A percentile compares a stretch with the other conserved stretches of the same genome.
Conservation (phyloP, 441 rosid species). For the Theobroma grandiflorum region DNA sequence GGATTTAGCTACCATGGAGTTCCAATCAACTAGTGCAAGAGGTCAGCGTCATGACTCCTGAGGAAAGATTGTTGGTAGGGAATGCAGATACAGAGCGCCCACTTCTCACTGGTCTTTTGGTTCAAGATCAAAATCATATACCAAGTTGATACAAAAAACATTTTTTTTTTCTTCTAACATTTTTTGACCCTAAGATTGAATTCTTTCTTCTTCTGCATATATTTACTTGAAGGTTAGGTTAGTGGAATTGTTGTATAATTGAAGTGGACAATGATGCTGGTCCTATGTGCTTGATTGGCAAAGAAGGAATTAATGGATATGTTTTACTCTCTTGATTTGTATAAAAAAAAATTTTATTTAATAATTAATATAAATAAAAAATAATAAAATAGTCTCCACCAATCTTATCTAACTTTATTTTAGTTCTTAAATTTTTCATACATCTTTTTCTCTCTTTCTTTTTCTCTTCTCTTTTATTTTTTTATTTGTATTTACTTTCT, state of each 20-base stretch:
- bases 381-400: too few species aligned
- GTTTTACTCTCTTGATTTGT: too few species aligned
- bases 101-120: conserved; percentile 70
- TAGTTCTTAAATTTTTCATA: too few species aligned
- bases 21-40: conserved; percentile 99
- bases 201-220: background rate
- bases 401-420: too few species aligned
- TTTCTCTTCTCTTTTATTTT: too few species aligned
- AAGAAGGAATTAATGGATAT: too few species aligned
- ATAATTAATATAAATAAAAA: too few species aligned
- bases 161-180: conserved; percentile 15
- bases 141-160: conserved; percentile 19
- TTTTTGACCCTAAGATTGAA: background rate
- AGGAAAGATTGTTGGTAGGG: conserved; percentile 43
- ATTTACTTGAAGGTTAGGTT: background rate
- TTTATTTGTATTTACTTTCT: too few species aligned
- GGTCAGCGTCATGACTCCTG: conserved; percentile 47
- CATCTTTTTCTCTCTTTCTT: too few species aligned
- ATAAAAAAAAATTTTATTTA: too few species aligned
- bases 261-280: too few species aligned
- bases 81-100: conserved; percentile 60
- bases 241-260: background rate
- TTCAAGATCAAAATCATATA: conserved; percentile 36
- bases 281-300: too few species aligned
- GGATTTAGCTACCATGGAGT: conserved; percentile 69